Evolutionary conservation across 2,329 filamentous ascomycete species (phyloP).

Genomic region (Phoma sp.): DNA sequence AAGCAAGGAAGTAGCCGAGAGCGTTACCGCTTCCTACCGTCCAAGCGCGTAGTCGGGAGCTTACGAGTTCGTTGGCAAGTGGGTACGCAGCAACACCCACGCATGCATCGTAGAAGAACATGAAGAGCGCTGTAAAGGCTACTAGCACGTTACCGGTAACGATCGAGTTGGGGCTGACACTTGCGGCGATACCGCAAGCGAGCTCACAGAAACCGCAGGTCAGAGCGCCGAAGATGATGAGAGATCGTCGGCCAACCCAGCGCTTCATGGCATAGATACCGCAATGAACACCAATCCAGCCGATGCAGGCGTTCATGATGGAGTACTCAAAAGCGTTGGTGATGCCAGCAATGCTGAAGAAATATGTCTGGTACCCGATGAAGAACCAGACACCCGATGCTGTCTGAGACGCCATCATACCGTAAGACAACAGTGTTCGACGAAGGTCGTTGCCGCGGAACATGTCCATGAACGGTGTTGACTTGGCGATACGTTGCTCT

Average conservation of each 20-base stretch:
- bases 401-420: constrained; percentile 55
- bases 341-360: constrained; percentile 30
- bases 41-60: constrained; percentile 45
- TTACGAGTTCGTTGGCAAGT: constrained; percentile 40
- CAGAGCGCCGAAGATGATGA: constrained; percentile 56
- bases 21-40: constrained; percentile 44
- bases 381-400: constrained; percentile 58
- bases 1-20: constrained; percentile 46
- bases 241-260: constrained; percentile 54
- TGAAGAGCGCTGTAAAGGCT: constrained; percentile 46
- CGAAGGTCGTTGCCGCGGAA: constrained; percentile 57
- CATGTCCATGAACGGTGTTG: constrained; percentile 58
- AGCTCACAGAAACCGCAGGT: constrained; percentile 56
- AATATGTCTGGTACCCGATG: constrained; percentile 60
- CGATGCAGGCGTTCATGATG: constrained; percentile 59
- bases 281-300: constrained; percentile 57
- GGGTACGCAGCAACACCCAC: constrained; percentile 43
- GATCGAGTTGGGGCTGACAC: constrained; percentile 29
- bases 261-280: constrained; percentile 59
- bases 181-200: constrained; percentile 50
- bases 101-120: constrained; percentile 46
- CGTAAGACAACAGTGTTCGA: constrained; percentile 59
- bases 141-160: constrained; percentile 36
- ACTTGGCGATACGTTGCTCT: constrained; percentile 54
- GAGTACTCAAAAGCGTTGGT: constrained; percentile 55